Evolutionary conservation across 2,329 filamentous ascomycete genomes (phyloP).

Genomic region (Colletotrichum sp.): DNA sequence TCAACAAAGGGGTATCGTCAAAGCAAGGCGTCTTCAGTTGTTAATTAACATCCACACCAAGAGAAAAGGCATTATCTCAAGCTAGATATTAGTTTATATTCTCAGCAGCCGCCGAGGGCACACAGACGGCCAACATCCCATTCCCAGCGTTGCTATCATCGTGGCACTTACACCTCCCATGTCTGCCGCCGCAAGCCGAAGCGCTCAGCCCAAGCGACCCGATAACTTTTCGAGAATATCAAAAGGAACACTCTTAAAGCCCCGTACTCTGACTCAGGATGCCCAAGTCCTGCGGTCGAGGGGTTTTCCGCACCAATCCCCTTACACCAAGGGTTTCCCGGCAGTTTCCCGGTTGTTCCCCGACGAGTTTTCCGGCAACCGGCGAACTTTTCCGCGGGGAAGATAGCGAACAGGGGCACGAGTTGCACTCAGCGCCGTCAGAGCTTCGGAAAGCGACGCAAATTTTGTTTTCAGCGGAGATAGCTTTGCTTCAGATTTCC

Average conservation of each 20-base stretch:
- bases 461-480: background rate
- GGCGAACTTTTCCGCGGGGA: background rate
- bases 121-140: background rate
- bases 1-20: background rate
- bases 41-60: background rate
- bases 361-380: background rate
- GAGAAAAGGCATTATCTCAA: accelerated
- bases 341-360: background rate
- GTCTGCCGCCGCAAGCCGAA: background rate
- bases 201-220: background rate
- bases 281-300: background rate
- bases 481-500: background rate
- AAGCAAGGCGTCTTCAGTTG: accelerated
- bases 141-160: background rate
- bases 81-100: background rate
- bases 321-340: accelerated
- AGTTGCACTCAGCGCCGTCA: background rate
- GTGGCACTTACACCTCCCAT: background rate
- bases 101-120: background rate
- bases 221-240: background rate
- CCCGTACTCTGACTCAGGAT: background rate
- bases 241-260: background rate
- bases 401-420: background rate
- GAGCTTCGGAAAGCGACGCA: background rate
- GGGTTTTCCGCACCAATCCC: background rate